Conservation (phyloP, 2,329 filamentous ascomycete species). For the Emergomyces africanus region DNA sequence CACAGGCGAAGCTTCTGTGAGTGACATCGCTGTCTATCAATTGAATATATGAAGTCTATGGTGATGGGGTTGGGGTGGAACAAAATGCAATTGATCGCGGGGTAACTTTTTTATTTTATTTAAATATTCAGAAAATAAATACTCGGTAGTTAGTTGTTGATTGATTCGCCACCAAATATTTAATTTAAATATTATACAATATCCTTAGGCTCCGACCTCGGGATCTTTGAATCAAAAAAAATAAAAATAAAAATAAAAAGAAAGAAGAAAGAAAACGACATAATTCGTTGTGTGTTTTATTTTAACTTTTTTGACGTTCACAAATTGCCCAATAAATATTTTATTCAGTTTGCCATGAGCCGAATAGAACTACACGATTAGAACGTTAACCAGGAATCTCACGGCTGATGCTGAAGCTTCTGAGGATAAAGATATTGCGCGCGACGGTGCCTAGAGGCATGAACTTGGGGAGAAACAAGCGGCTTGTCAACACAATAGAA, state of each 20-base stretch:
- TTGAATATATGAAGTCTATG: not conserved
- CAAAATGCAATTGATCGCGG: not conserved
- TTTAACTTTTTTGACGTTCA: not conserved
- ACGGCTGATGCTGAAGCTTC: too few relatives aligned
- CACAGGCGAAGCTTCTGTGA: conserved; percentile 70
- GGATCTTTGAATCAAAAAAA: too few relatives aligned
- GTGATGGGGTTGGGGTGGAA: not conserved
- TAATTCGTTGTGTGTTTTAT: too few relatives aligned
- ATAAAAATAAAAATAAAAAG: too few relatives aligned
- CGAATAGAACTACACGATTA: not conserved
- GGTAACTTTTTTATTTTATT: not conserved
- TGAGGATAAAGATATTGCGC: too few relatives aligned
- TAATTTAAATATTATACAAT: too few relatives aligned
- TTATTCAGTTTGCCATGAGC: too few relatives aligned
- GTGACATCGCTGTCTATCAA: conserved; percentile 51
- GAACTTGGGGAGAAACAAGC: not conserved
- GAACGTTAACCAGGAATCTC: not conserved
- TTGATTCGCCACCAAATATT: too few relatives aligned
- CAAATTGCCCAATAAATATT: not conserved
- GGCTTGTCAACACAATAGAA: not conserved
- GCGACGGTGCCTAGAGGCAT: not conserved
- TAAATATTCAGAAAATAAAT: not conserved
- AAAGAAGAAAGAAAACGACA: too few relatives aligned
- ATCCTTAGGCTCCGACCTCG: too few relatives aligned
- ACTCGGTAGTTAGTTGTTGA: too few relatives aligned